Evolutionary conservation across 352 stramenopile species (phyloP), one percentile per base, ranked within the genome.

Genomic region (Thraustotheca clavata): DNA sequence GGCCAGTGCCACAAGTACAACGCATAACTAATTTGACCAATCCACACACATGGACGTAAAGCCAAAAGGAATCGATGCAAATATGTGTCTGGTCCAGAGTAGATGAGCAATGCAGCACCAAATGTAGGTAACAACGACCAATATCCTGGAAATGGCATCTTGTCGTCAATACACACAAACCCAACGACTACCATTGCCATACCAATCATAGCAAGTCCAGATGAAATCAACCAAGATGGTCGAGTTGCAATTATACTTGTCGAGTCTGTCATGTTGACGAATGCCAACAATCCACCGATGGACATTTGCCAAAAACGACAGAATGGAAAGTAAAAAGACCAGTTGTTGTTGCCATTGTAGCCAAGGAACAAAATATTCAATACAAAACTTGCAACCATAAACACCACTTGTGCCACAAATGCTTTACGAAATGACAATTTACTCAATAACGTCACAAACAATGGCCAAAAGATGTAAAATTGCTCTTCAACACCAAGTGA

Each of bases 1-100:
- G 60, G 60, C 60, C 60, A 67, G 47, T 67, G 60, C 60, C 60
- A 67, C 4, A 67, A 26, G 20, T 67, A 62, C 32, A 67, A 26
- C n/a, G 60, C 26, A 34, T 67, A 67, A 18, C 47, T 62, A 27
- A 67, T 67, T 14, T 59, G 31, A 2, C 60, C 60, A 16, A 67
- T 18, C 32, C 59, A 67, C 26, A 63, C 20, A 29, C 32, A 29
- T 26, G 24, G 12, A 8, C 26, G 31, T 33, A 61, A 33, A 49
- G 38, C 47, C 7, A 67, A 26, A 39, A 48, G 38, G 59, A 49
- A 67, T 2, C 38, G 3, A 48, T 67, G 43, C 6, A 60, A 20
- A 4, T 26, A n/a, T 4, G 59, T 59, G 4, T 12, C 4, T 2
- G 41, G 59, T 2, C 59, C 59, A 5, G 59, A 12, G 31, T 36